phyloP scores from a whole-genome alignment of 176 grass and related monocot genomes.

The Saccharum spontaneum region DNA sequence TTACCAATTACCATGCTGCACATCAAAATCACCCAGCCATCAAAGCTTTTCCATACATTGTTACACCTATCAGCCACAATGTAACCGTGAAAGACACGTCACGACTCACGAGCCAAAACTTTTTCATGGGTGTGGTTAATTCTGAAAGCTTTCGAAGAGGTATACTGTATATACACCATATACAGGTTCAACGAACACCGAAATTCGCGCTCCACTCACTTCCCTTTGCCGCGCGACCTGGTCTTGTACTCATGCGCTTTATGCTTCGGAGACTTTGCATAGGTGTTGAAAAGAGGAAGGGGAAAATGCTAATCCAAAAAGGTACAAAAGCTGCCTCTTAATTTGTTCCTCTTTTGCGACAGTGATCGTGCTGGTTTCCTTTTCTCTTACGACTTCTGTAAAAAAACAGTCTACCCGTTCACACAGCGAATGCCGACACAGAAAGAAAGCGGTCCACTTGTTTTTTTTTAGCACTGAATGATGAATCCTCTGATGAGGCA shows the following conservation, averaged over 20 bases:
- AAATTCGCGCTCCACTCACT: constrained; percentile 21
- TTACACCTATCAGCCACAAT: not conserved
- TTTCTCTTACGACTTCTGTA: constrained; percentile 3
- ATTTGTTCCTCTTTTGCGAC: constrained; percentile 12
- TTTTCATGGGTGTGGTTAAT: not conserved
- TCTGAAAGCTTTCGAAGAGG: not conserved
- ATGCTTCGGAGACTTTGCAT: not conserved
- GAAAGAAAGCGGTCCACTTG: no score
- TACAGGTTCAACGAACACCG: not conserved
- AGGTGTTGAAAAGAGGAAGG: not conserved
- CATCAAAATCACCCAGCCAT: not conserved
- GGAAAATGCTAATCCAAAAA: not conserved
- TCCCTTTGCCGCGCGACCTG: not conserved
- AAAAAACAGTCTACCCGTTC: constrained; percentile 22
- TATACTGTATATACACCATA: not conserved
- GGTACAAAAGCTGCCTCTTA: constrained; percentile 9
- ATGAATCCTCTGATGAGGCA: not conserved
- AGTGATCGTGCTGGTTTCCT: constrained; percentile 1
- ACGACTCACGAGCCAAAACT: not conserved
- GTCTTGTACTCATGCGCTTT: not conserved
- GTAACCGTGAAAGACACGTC: not conserved
- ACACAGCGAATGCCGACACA: not conserved
- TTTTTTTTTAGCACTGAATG: not conserved
- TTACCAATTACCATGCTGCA: not conserved
- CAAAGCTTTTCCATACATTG: not conserved